Conservation (phyloP, 352 stramenopile species). For the Phytophthora colocasiae region DNA sequence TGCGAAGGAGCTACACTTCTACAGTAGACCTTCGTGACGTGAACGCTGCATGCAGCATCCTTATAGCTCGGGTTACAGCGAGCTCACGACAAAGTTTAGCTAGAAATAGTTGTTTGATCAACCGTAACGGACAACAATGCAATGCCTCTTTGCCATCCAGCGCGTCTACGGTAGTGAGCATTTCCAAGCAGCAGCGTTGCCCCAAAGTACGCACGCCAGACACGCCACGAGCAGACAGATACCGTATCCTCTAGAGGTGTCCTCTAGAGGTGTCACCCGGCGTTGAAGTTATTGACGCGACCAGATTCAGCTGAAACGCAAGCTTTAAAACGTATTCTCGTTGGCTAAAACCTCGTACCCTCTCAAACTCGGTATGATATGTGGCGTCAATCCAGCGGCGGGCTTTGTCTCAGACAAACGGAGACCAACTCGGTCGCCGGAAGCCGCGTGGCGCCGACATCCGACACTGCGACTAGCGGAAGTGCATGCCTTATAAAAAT, state of each 20-base stretch:
- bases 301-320: constrained; percentile 22
- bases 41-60: no score
- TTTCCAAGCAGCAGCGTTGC: constrained; percentile 7
- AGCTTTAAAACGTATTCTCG: not conserved
- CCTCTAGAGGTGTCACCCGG: not conserved
- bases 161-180: not conserved
- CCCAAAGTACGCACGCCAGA: not conserved
- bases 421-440: constrained; percentile 2
- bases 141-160: not conserved
- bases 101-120: no score
- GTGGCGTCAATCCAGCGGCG: constrained; percentile 15
- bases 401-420: constrained; percentile 4
- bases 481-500: not conserved
- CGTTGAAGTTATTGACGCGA: constrained; percentile 30
- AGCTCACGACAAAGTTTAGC: no score
- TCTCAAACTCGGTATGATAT: constrained; percentile 14
- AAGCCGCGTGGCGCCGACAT: not conserved
- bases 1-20: no score
- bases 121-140: no score
- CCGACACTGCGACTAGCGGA: constrained; percentile 1
- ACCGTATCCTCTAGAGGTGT: not conserved
- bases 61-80: no score
- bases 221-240: not conserved
- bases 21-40: no score
- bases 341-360: not conserved